Evolutionary conservation across 768 basidiomycete species (phyloP).

Genomic region (Boletus coccyginus): DNA sequence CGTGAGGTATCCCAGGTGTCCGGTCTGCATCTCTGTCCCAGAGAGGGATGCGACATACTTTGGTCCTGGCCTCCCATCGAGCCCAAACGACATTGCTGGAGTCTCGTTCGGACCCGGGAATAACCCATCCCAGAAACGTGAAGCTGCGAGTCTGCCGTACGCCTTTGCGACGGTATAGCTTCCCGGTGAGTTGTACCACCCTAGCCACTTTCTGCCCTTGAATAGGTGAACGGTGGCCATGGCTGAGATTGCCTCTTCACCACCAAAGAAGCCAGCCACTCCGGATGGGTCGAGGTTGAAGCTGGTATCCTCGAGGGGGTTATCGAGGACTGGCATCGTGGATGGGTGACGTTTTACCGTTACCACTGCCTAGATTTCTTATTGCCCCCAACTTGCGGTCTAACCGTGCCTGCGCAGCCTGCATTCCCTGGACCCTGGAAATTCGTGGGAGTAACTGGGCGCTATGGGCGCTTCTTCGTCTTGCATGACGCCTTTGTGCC

Average conservation of each 20-base stretch:
- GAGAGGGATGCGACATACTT: conserved; percentile 26
- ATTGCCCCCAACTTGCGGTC: too few species aligned
- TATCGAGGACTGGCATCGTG: conserved; percentile 17
- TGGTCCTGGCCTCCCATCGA: conserved; percentile 30
- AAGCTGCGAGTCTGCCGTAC: conserved; percentile 29
- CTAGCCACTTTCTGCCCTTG: conserved; percentile 31
- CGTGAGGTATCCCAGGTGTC: conserved; percentile 30
- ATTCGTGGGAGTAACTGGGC: too few species aligned
- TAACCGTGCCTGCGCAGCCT: too few species aligned
- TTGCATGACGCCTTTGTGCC: too few species aligned
- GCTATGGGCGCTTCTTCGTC: too few species aligned
- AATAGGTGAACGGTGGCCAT: conserved; percentile 36
- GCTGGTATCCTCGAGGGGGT: conserved; percentile 1
- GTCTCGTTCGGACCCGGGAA: conserved; percentile 30
- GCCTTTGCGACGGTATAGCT: conserved; percentile 33
- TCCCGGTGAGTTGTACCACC: conserved; percentile 39
- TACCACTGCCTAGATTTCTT: neutral
- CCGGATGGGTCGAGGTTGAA: conserved; percentile 31
- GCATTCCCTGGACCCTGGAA: neutral
- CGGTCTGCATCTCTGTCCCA: conserved; percentile 28
- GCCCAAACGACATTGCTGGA: conserved; percentile 28
- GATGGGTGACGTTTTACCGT: neutral
- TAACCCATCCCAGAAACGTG: conserved; percentile 31
- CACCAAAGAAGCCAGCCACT: conserved; percentile 37
- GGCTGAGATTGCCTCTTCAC: conserved; percentile 37